Evolutionary conservation across 495 filamentous ascomycete genomes (phyloP), one percentile per base, ranked within the genome.

Genomic region (Aspergillus sclerotioniger): DNA sequence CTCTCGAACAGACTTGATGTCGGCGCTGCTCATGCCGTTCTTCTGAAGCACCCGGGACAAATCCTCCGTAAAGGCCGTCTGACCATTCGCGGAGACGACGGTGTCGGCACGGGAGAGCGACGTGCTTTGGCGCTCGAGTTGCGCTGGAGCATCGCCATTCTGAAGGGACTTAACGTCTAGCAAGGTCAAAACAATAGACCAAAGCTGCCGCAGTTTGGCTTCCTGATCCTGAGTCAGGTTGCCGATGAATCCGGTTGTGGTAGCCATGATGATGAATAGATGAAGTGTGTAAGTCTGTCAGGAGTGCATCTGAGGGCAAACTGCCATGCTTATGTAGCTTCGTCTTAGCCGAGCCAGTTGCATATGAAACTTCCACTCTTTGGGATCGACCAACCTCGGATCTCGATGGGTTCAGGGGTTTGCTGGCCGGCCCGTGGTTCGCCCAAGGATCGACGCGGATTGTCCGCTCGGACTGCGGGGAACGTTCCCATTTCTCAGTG

Each of bases 191-290:
- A 89, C 78, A 51, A 84, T 80, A 8, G 77, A 72, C 93, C 93
- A 98, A 64, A 96, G 78, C 64, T 89, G 85, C 66, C 86, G 87
- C 51, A 98, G 73, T 67, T 92, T 96, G 54, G 80, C 84, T 60
- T 96, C 89, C 71, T 98, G 85, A 52, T 92, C 90, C 8, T 82
- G 65, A 13, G 89, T 96, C 44, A 98, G 79, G 64, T 87, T 96
- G 54, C 90, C 91, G 43, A 91, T 85, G 61, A 90, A 84, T 35
- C 93, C 93, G 8, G 87, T 83, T 13, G 82, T 33, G 13, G 53
- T 47, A 56, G 56, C 32, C 60, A 62, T 62, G 25, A 21, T 59
- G 45, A 15, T 29, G 25, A 20, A 35, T 41, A 20, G 33, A 20
- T 29, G n/a, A 53, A 17, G 10, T 16, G 25, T 41, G 33, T 12